A percentile compares a stretch with the other conserved stretches of the same genome.
phyloP scores from a whole-genome alignment of 2,329 filamentous ascomycete species.

The Sphaceloma murrayae region DNA sequence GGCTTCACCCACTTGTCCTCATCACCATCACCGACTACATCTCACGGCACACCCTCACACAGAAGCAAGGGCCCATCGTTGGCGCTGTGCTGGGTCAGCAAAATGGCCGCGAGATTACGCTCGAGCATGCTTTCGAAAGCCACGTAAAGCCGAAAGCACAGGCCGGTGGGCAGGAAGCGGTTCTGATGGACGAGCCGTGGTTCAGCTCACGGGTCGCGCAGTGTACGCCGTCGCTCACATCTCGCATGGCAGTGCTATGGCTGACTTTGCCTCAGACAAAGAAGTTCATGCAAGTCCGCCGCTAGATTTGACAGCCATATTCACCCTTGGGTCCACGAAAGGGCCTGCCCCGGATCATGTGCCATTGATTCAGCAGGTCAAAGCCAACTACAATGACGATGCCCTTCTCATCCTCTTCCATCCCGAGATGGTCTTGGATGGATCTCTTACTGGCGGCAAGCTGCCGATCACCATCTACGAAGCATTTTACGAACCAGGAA shows the following conservation, averaged over 20 bases:
- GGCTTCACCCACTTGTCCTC: conserved; percentile 86
- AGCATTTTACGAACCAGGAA: conserved; percentile 61
- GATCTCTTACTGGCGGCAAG: conserved; percentile 58
- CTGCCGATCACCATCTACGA: conserved; percentile 90
- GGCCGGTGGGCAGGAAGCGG: conserved; percentile 35
- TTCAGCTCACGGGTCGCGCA: conserved; percentile 73
- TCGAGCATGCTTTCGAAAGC: conserved; percentile 89
- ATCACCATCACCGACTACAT: conserved; percentile 96
- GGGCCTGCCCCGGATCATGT: conserved; percentile 62
- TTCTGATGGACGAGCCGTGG: conserved; percentile 58
- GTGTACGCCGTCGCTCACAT: conserved; percentile 48
- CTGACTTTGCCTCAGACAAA: conserved; percentile 12
- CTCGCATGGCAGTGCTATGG: background rate
- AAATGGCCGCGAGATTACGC: conserved; percentile 78
- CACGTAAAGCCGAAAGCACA: conserved; percentile 39
- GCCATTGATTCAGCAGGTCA: conserved; percentile 67
- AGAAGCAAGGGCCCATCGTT: conserved; percentile 64
- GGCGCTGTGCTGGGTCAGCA: conserved; percentile 88
- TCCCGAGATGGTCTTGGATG: conserved; percentile 46
- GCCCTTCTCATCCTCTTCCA: conserved; percentile 85
- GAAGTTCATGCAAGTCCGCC: conserved; percentile 12
- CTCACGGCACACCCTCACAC: conserved; percentile 74
- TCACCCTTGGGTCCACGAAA: conserved; percentile 62
- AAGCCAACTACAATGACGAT: conserved; percentile 68
- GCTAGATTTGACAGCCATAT: conserved; percentile 30